Conservation (phyloP, 2,329 filamentous ascomycete genomes). For the Dactylellina sp. region DNA sequence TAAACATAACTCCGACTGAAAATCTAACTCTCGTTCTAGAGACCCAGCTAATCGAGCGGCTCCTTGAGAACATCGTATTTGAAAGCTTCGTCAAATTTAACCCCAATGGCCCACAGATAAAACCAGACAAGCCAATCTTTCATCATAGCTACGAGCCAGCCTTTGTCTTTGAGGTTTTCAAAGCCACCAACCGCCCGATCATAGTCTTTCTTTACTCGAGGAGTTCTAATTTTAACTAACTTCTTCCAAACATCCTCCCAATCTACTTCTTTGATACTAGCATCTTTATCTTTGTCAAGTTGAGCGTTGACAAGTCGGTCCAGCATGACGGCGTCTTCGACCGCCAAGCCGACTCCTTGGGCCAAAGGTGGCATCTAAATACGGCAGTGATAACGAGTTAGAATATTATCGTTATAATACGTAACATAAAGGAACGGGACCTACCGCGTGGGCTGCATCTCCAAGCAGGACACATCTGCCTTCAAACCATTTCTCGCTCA, state of each 20-base stretch:
- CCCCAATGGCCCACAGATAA: conserved; percentile 40
- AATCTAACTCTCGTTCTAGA: not conserved
- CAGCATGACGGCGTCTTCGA: conserved; percentile 39
- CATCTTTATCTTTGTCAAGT: conserved; percentile 13
- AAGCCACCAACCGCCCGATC: conserved; percentile 47
- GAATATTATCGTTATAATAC: not conserved
- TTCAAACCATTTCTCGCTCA: conserved; percentile 52
- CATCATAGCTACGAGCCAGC: conserved; percentile 41
- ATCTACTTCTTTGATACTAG: conserved; percentile 15
- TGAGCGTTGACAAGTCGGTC: conserved; percentile 22
- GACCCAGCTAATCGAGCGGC: conserved; percentile 11
- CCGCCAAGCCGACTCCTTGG: conserved; percentile 40
- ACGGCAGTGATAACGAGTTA: not conserved
- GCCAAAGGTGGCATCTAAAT: conserved; percentile 50
- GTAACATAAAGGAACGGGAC: conserved; percentile 54
- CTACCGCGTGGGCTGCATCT: conserved; percentile 71
- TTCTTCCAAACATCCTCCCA: conserved; percentile 45
- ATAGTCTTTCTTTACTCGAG: conserved; percentile 46
- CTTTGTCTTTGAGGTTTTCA: conserved; percentile 48
- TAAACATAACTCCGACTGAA: too few relatives aligned
- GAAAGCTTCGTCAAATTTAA: conserved; percentile 51
- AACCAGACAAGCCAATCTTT: conserved; percentile 52
- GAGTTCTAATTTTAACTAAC: conserved; percentile 38
- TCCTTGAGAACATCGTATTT: conserved; percentile 54
- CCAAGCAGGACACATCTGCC: conserved; percentile 66